These are phyloP conservation scores for Aspergillus bridgeri DNA, from an alignment of 495 filamentous ascomycete species.

Conservation along the genomic window DNA sequence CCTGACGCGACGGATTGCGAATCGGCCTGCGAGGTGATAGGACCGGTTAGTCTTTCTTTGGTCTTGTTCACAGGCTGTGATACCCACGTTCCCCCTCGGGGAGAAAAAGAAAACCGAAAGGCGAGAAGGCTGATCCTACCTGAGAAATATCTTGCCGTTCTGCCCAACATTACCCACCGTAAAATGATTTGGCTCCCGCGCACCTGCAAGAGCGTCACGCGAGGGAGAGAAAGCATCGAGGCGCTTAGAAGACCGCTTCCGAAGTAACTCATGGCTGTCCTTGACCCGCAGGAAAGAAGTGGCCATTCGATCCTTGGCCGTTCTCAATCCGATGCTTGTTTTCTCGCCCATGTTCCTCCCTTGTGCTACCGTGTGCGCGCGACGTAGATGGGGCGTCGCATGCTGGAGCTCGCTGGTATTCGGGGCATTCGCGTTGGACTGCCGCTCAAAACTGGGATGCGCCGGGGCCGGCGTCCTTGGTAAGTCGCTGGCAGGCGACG, in stretches of 20 bases:
- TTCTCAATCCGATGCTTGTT: constrained; percentile 30
- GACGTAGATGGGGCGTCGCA: constrained; percentile 31
- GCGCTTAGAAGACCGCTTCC: constrained; percentile 39
- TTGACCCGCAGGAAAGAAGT: constrained; percentile 41
- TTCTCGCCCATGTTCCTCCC: constrained; percentile 28
- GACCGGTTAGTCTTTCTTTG: constrained; percentile 23
- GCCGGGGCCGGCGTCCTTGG: constrained; percentile 11
- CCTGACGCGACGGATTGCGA: constrained; percentile 43
- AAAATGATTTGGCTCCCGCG: constrained; percentile 69
- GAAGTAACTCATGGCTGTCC: constrained; percentile 47
- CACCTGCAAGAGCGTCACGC: constrained; percentile 31
- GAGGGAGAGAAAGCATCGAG: constrained; percentile 29
- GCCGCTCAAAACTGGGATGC: constrained; percentile 12
- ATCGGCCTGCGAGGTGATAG: constrained; percentile 41
- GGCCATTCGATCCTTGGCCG: constrained; percentile 28
- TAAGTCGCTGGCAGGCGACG: constrained; percentile 5
- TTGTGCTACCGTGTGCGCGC: constrained; percentile 44
- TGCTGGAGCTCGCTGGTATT: constrained; percentile 19
- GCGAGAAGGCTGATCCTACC: constrained; percentile 55
- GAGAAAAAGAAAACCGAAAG: neutral
- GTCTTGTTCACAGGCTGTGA: constrained; percentile 1
- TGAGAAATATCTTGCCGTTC: constrained; percentile 89
- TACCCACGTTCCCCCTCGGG: neutral
- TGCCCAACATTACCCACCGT: constrained; percentile 92
- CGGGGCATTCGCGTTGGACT: constrained; percentile 5